Evolutionary conservation across 257 asterid species (phyloP).

Genomic region (Solanum boliviense): DNA sequence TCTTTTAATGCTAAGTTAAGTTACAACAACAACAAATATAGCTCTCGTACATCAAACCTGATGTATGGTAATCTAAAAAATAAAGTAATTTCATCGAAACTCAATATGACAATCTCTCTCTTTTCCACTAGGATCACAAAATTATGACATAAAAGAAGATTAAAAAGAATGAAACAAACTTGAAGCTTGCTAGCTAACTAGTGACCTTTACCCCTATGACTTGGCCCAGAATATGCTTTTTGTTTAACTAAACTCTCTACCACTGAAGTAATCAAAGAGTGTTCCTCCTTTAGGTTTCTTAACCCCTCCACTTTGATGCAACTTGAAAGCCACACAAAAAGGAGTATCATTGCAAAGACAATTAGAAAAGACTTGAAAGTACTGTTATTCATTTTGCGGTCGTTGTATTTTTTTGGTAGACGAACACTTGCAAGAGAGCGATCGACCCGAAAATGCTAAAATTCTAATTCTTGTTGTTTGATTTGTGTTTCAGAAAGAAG

Average conservation of each 20-base stretch:
- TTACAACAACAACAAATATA: not conserved
- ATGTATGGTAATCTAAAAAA: too few species aligned
- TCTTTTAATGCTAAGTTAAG: not conserved
- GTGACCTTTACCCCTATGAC: conserved; percentile 27
- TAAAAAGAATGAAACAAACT: not conserved
- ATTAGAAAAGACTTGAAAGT: not conserved
- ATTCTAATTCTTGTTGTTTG: not conserved
- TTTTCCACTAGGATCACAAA: not conserved
- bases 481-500: not conserved
- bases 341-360: conserved; percentile 1
- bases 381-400: not conserved
- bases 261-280: not conserved
- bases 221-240: conserved; percentile 31
- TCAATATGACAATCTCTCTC: not conserved
- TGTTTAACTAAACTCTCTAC: not conserved
- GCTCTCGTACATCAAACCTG: too few species aligned
- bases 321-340: not conserved
- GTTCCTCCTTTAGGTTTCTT: conserved; percentile 4
- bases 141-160: not conserved
- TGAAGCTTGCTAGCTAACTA: not conserved
- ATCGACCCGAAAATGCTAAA: not conserved
- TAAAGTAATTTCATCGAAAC: not conserved
- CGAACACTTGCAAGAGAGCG: not conserved
- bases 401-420: not conserved
- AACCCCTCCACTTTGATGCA: conserved; percentile 1